These are phyloP conservation scores for Russula vinacea DNA, from an alignment of 768 basidiomycete species.

Conservation along the genomic window DNA sequence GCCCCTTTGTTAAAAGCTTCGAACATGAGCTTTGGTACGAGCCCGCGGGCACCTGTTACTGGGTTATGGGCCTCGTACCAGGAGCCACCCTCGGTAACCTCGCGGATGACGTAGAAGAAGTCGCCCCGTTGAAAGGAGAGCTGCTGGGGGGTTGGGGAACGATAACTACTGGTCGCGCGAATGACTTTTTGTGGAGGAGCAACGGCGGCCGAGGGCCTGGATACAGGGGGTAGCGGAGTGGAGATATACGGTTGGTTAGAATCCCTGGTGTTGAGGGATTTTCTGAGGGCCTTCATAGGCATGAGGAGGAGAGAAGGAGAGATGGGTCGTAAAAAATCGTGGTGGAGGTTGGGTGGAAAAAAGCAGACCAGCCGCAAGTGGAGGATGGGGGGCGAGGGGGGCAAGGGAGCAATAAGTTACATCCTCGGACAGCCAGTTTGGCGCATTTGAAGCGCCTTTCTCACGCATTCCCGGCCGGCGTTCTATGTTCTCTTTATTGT, in stretches of 20 bases:
- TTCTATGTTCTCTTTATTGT: neutral
- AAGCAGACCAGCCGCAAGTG: constrained; percentile 31
- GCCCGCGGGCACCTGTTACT: constrained; percentile 81
- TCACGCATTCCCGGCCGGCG: neutral
- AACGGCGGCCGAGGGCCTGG: constrained; percentile 66
- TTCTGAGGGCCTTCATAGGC: constrained; percentile 78
- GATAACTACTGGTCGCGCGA: constrained; percentile 67
- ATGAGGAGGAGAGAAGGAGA: constrained; percentile 22
- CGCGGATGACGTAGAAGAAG: constrained; percentile 93
- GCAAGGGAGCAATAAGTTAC: neutral
- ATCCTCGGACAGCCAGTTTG: neutral
- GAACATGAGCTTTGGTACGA: constrained; percentile 83
- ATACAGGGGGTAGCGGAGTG: constrained; percentile 59
- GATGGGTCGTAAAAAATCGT: constrained; percentile 10
- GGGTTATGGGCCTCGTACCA: constrained; percentile 98
- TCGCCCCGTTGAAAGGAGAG: constrained; percentile 91
- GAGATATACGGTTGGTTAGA: constrained; percentile 70
- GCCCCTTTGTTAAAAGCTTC: constrained; percentile 84
- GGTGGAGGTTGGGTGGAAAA: constrained; percentile 31
- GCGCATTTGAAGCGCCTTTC: neutral
- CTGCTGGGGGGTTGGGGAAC: constrained; percentile 73
- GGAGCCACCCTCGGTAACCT: constrained; percentile 51
- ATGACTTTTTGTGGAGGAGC: constrained; percentile 94
- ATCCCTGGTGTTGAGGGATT: constrained; percentile 72
- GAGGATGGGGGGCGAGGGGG: neutral